Evolutionary conservation across 208 protist genomes (phyloP).

Genomic region (Kentomonas sorsogonicus): DNA sequence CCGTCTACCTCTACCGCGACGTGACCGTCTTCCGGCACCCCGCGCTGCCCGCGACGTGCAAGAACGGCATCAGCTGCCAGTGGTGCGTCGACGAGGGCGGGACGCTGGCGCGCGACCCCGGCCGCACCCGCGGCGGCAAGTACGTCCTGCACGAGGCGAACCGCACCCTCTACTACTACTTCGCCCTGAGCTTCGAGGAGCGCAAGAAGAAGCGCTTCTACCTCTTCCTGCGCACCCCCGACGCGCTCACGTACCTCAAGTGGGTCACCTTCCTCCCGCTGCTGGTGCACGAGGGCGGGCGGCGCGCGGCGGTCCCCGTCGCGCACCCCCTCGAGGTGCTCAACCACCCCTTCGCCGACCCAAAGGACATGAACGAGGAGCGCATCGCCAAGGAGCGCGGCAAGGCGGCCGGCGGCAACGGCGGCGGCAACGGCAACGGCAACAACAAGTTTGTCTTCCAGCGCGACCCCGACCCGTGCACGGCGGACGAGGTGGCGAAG

Average conservation of each 20-base stretch:
- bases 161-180: conserved; percentile 31
- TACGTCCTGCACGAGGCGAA: conserved; percentile 6
- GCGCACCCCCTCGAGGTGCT: conserved; percentile 7
- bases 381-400: conserved; percentile 18
- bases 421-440: neutral
- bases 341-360: neutral
- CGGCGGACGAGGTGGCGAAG: neutral
- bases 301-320: conserved; percentile 30
- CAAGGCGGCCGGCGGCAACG: neutral
- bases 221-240: conserved; percentile 44
- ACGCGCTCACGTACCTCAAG: conserved; percentile 27
- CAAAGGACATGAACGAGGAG: conserved; percentile 14
- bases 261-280: conserved; percentile 37
- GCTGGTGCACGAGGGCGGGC: conserved; percentile 45
- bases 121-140: conserved; percentile 8
- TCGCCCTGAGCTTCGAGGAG: conserved; percentile 49
- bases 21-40: conserved; percentile 37
- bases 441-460: neutral
- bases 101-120: neutral
- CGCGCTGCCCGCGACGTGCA: conserved; percentile 19
- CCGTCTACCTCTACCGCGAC: conserved; percentile 50
- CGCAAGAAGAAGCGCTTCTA: conserved; percentile 27
- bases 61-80: conserved; percentile 29
- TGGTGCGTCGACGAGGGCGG: conserved; percentile 3
- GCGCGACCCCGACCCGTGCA: neutral